A percentile compares a stretch with the other conserved stretches of the same genome.
Evolutionary conservation across 1,284 basidiomycete genomes (phyloP).

Genomic region (Trametes pubescens): DNA sequence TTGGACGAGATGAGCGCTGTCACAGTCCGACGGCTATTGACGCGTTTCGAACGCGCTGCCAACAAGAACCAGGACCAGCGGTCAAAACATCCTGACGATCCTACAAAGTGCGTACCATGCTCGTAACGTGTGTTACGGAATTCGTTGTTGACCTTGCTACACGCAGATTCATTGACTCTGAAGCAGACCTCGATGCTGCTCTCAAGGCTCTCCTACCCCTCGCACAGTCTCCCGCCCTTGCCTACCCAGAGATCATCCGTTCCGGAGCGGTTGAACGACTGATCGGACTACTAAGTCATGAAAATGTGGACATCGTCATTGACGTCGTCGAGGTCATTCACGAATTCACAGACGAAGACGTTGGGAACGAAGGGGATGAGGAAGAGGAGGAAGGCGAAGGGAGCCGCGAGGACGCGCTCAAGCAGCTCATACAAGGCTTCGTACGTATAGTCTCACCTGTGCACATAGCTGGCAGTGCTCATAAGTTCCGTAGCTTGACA

Average conservation of each 20-base stretch:
- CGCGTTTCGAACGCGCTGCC: conserved; percentile 87
- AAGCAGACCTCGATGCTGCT: conserved; percentile 90
- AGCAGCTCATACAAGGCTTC: conserved; percentile 75
- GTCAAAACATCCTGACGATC: conserved; percentile 90
- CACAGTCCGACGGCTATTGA: conserved; percentile 76
- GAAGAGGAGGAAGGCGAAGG: conserved; percentile 72
- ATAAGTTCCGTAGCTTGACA: conserved; percentile 63
- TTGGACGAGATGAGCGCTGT: conserved; percentile 73
- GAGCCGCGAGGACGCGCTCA: conserved; percentile 74
- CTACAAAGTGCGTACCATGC: conserved; percentile 73
- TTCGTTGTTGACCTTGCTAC: conserved; percentile 12
- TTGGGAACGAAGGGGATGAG: conserved; percentile 79
- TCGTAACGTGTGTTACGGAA: background rate
- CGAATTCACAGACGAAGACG: conserved; percentile 97
- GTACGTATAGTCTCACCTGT: conserved; percentile 54
- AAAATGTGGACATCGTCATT: conserved; percentile 94
- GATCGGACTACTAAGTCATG: conserved; percentile 88
- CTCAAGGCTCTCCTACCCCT: conserved; percentile 89
- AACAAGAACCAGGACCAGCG: conserved; percentile 96
- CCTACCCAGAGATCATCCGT: conserved; percentile 91
- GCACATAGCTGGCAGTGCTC: background rate
- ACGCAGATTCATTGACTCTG: conserved; percentile 95
- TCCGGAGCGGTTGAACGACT: conserved; percentile 77
- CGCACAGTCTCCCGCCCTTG: conserved; percentile 85
- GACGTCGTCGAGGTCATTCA: conserved; percentile 92